Evolutionary conservation across 2,329 filamentous ascomycete genomes (phyloP).

Genomic region (Metarhizium rileyi): DNA sequence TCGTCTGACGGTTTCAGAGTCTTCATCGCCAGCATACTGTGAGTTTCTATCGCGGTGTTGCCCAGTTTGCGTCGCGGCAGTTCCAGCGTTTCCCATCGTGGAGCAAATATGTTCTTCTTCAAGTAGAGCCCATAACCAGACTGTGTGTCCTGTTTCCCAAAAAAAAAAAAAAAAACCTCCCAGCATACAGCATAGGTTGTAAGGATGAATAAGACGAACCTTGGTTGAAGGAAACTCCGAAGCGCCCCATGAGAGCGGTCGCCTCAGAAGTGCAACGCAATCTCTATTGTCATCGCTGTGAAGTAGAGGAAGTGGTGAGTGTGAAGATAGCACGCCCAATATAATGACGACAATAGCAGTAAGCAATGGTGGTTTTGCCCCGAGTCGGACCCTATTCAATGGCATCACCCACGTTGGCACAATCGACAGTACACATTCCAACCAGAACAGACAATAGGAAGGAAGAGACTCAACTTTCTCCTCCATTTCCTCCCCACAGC

Average conservation of each 20-base stretch:
- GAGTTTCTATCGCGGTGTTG: not conserved
- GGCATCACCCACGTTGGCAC: not conserved
- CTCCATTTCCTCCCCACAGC: not conserved
- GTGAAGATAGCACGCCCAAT: not conserved
- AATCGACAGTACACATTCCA: not conserved
- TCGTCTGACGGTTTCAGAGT: not conserved
- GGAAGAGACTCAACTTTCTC: not conserved
- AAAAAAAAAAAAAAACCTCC: not conserved
- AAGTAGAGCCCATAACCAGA: too few relatives aligned
- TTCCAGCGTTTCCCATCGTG: not conserved
- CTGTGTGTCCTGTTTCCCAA: too few relatives aligned
- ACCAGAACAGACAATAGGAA: not conserved
- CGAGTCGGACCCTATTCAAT: not conserved
- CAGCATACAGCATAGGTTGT: too few relatives aligned
- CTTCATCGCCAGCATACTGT: not conserved
- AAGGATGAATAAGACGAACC: too few relatives aligned
- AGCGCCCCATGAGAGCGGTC: too few relatives aligned
- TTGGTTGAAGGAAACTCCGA: too few relatives aligned
- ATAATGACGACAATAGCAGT: not conserved
- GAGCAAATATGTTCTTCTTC: too few relatives aligned
- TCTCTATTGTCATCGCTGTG: too few relatives aligned
- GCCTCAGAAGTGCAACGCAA: too few relatives aligned
- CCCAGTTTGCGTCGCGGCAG: not conserved
- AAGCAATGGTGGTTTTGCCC: not conserved
- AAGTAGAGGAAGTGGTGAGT: not conserved